Evolutionary conservation across 306 rosid genomes (phyloP).

Genomic region (Fragaria nilgerrensis): DNA sequence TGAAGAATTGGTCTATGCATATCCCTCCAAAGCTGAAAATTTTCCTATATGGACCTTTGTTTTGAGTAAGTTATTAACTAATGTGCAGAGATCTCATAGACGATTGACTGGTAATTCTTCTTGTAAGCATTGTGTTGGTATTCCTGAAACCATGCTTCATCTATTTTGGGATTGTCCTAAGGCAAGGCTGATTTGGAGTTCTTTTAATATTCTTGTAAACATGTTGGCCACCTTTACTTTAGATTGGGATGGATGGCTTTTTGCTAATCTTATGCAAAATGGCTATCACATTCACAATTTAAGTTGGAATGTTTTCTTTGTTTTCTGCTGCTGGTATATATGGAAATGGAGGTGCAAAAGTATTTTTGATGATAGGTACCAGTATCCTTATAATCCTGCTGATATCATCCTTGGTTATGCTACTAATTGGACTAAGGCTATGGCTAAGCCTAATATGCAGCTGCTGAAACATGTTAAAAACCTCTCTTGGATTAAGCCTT

Average conservation of each 20-base stretch:
- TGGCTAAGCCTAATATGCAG: not conserved
- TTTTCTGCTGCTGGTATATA: not conserved
- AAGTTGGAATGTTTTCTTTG: not conserved
- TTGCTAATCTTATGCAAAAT: not conserved
- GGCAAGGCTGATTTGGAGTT: not conserved
- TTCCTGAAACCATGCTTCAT: not conserved
- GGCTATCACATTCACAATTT: not conserved
- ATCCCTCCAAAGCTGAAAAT: not conserved
- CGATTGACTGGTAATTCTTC: not conserved
- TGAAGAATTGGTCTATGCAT: not conserved
- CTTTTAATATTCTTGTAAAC: not conserved
- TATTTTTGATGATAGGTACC: not conserved
- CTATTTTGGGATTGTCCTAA: not conserved
- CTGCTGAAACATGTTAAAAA: not conserved
- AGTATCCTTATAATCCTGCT: not conserved
- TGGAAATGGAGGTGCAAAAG: not conserved
- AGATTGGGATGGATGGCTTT: not conserved
- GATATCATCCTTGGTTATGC: not conserved
- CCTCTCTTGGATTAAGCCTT: not conserved
- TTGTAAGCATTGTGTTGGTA: too few species aligned
- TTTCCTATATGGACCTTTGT: not conserved
- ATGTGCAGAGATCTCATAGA: not conserved
- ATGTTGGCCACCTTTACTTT: not conserved
- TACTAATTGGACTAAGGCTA: not conserved
- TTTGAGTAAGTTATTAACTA: not conserved